phyloP scores from a whole-genome alignment of 768 basidiomycete genomes.

The Ramaria sp. region DNA sequence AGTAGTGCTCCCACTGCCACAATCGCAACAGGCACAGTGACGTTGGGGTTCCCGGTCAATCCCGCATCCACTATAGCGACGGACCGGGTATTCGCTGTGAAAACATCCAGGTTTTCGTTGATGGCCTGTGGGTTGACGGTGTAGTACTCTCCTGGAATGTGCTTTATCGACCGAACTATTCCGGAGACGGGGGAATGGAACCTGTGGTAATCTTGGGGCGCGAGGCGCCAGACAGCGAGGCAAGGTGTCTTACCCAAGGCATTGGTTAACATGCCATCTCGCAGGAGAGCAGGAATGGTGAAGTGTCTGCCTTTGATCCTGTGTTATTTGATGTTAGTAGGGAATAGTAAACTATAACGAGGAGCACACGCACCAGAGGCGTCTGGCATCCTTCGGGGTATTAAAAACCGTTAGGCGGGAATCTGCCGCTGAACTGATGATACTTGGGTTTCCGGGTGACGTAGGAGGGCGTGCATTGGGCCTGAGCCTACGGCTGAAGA shows the following conservation, averaged over 20 bases:
- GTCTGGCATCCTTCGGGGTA: conserved; percentile 42
- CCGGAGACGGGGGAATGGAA: conserved; percentile 59
- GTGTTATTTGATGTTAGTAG: neutral
- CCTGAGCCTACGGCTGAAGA: conserved; percentile 40
- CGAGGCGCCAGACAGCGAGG: conserved; percentile 66
- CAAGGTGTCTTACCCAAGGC: conserved; percentile 18
- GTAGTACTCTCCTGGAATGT: conserved; percentile 4
- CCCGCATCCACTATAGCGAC: conserved; percentile 40
- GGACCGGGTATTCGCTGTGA: conserved; percentile 53
- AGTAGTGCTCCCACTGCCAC: conserved; percentile 76
- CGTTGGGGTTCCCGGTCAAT: conserved; percentile 9
- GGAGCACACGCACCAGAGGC: conserved; percentile 46
- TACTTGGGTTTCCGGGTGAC: conserved; percentile 35
- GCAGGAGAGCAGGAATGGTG: conserved; percentile 48
- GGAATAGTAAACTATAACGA: neutral
- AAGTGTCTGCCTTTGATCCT: conserved; percentile 67
- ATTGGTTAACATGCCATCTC: conserved; percentile 27
- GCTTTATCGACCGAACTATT: neutral
- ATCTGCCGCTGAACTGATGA: conserved; percentile 61
- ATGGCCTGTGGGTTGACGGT: conserved; percentile 69
- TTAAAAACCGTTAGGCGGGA: conserved; percentile 62
- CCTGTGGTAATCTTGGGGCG: conserved; percentile 74
- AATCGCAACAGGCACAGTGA: conserved; percentile 45
- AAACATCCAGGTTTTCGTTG: conserved; percentile 58
- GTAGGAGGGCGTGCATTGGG: conserved; percentile 51